phyloP scores from a whole-genome alignment of 139 green algal species.

The Micractinium sp. region DNA sequence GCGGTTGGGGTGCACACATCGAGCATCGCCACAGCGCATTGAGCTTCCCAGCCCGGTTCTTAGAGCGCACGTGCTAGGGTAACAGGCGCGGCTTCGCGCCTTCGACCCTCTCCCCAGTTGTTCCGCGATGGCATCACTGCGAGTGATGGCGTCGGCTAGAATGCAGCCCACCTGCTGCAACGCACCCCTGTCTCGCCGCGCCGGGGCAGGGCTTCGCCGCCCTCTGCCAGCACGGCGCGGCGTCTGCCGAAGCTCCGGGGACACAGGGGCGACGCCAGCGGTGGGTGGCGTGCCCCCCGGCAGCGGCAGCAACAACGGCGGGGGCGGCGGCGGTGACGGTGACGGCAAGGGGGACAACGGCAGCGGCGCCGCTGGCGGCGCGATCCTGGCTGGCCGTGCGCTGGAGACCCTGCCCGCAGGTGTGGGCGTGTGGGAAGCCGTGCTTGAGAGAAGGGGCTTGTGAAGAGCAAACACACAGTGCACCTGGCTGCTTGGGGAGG shows the following conservation, averaged over 20 bases:
- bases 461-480: too few species aligned
- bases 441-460: not conserved
- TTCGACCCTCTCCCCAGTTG: not conserved
- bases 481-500: too few species aligned
- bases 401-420: constrained; percentile 50
- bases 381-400: constrained; percentile 44
- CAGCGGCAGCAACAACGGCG: constrained; percentile 20
- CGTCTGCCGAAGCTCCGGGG: not conserved
- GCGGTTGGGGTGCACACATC: too few species aligned
- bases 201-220: not conserved
- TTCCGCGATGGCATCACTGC: not conserved
- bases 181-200: not conserved
- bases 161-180: not conserved
- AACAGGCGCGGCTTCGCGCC: too few species aligned
- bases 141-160: not conserved
- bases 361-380: not conserved
- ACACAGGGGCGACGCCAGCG: not conserved
- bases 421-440: not conserved
- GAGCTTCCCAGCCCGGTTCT: too few species aligned
- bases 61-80: too few species aligned
- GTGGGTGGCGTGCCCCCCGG: not conserved
- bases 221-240: not conserved
- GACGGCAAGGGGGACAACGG: constrained; percentile 3
- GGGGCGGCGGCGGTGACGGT: constrained; percentile 21
- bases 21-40: too few species aligned